A percentile compares a stretch with the other conserved stretches of the same genome.
Evolutionary conservation across 768 basidiomycete genomes (phyloP).

Genomic region (Vararia minispora): DNA sequence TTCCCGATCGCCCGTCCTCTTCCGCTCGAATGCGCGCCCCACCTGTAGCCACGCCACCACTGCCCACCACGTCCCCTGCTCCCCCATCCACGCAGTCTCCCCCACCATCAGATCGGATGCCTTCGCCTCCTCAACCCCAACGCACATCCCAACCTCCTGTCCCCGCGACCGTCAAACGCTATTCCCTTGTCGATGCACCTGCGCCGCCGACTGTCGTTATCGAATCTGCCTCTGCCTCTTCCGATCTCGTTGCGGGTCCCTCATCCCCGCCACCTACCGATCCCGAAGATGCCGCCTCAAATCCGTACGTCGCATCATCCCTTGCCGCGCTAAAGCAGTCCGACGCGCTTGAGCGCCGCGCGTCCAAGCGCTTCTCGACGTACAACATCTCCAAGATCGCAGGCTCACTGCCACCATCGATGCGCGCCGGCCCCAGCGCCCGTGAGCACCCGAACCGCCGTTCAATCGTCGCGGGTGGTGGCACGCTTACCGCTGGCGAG

Average conservation of each 20-base stretch:
- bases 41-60: neutral
- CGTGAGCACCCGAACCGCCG: constrained; percentile 44
- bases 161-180: constrained; percentile 65
- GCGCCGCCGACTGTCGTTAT: constrained; percentile 41
- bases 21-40: constrained; percentile 4
- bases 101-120: constrained; percentile 14
- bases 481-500: constrained; percentile 56
- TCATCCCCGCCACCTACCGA: constrained; percentile 25
- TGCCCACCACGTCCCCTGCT: constrained; percentile 7
- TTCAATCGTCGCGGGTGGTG: constrained; percentile 49
- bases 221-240: constrained; percentile 1
- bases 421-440: constrained; percentile 23
- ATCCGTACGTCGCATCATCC: constrained; percentile 48
- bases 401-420: constrained; percentile 41
- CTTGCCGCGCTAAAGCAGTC: constrained; percentile 83
- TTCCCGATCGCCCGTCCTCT: constrained; percentile 3
- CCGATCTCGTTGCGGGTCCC: constrained; percentile 12
- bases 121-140: constrained; percentile 18
- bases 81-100: constrained; percentile 5
- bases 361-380: constrained; percentile 91
- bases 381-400: constrained; percentile 96
- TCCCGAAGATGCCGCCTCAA: constrained; percentile 29
- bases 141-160: constrained; percentile 28
- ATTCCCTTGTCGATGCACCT: constrained; percentile 70
- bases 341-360: constrained; percentile 80